Percentiles rank a stretch among this genome's conserved stretches.
phyloP scores from a whole-genome alignment of 2,329 filamentous ascomycete genomes.

The Xylaria polymorpha region DNA sequence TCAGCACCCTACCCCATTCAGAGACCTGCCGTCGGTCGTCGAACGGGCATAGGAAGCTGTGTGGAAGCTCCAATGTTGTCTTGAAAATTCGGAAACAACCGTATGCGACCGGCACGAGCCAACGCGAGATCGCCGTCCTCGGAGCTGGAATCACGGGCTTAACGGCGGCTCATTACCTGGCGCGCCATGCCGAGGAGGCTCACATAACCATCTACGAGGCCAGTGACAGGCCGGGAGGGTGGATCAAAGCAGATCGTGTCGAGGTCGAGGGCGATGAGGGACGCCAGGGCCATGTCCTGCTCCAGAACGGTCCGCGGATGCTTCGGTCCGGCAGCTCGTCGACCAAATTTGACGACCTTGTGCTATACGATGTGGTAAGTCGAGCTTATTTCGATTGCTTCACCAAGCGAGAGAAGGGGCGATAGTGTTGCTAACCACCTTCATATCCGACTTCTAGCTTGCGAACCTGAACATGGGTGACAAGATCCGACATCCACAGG shows the following conservation, averaged over 20 bases:
- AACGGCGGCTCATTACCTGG: constrained; percentile 80
- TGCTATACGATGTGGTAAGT: constrained; percentile 77
- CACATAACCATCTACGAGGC: constrained; percentile 87
- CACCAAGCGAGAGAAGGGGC: not conserved
- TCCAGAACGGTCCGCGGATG: constrained; percentile 87
- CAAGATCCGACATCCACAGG: constrained; percentile 64
- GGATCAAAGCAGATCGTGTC: constrained; percentile 77
- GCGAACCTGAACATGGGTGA: constrained; percentile 66
- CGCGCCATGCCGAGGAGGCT: constrained; percentile 70
- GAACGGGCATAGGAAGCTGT: constrained; percentile 21
- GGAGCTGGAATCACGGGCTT: constrained; percentile 88
- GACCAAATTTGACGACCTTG: constrained; percentile 67
- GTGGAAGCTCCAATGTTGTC: constrained; percentile 11
- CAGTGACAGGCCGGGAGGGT: constrained; percentile 78
- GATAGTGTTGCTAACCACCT: constrained; percentile 20
- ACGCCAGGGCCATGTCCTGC: constrained; percentile 68
- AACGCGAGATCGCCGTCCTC: constrained; percentile 70
- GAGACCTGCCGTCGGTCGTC: constrained; percentile 15
- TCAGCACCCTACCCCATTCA: constrained; percentile 38
- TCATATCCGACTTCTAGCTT: constrained; percentile 57
- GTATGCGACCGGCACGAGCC: constrained; percentile 42
- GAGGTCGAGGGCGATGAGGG: constrained; percentile 69
- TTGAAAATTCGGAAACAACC: constrained; percentile 21
- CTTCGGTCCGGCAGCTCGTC: constrained; percentile 64
- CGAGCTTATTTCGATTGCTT: not conserved